Base-by-base conservation (phyloP, 2,329 filamentous ascomycete genomes). In the Penicillium sclerotigenum region DNA sequence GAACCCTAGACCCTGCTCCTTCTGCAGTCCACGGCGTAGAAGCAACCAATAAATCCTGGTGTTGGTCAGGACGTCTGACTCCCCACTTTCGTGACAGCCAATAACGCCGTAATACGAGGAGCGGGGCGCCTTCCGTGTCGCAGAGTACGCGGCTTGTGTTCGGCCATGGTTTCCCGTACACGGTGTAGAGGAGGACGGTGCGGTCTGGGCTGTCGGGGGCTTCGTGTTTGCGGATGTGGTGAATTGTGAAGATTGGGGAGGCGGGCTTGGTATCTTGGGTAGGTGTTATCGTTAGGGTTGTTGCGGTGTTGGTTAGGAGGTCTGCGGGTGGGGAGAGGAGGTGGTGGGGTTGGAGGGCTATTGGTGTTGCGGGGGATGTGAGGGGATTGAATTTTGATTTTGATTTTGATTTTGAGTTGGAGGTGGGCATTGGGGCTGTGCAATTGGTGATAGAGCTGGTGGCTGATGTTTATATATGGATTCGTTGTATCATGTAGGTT, bases 251-350 rank as follows among this genome's bases (percentile, higher is more conserved):
- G 31, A 52, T 43, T 14, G 53, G 57, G 5, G 57, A 59, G 29
- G 49, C 56, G 45, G 13, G 47, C 52, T 49, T 65, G n/a, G 54
- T 56, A 37, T 64, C 58, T 41, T 57, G 52, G 40, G 54, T 55
- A 47, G 61, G 56, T 4, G 53, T 52, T 22, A 65, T 60, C 20
- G 52, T 55, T 13, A 66, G 54, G 10, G 59, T 66, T 18, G 64
- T 66, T 20, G 64, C 57, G 24, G 62, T 62, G 52, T 65, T 59
- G 37, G 62, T 65, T 28, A 65, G 48, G 36, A 59, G 54, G 52
- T 66, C 64, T 53, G 64, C 55, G 13, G 59, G 58, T 16, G 64
- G 61, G 37, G 62, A 57, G 47, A 66, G 58, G 40, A 66, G 62
- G 52, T 66, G 62, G 28, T 58, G 56, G 54, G 53, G 58, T 2